Evolutionary conservation across 306 rosid genomes (phyloP).

Genomic region (Ochetophila trinervis): DNA sequence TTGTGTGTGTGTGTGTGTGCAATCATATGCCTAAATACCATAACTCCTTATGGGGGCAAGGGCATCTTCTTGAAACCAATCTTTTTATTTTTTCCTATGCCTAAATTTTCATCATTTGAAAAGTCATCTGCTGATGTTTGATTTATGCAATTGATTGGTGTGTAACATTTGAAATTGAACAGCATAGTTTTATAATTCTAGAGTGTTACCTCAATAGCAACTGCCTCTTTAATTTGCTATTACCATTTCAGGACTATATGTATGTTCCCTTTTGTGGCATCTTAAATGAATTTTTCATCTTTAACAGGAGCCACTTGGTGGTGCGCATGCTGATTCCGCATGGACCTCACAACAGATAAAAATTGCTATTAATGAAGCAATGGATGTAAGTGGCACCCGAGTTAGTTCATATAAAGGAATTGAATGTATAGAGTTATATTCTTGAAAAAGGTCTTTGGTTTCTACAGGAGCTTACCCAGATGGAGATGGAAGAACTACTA

Average conservation of each 20-base stretch:
- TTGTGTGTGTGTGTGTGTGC: too few species aligned
- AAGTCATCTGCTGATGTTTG: neutral
- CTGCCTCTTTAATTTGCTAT: conserved; percentile 11
- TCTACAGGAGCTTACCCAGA: conserved; percentile 63
- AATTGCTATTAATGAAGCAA: conserved; percentile 59
- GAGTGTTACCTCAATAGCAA: conserved; percentile 9
- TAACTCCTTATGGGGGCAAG: neutral
- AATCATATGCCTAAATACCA: too few species aligned
- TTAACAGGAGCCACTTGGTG: conserved; percentile 88
- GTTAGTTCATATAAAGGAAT: conserved; percentile 18
- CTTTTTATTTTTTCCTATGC: neutral
- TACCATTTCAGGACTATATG: neutral
- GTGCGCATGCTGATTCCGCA: conserved; percentile 82
- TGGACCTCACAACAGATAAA: conserved; percentile 91
- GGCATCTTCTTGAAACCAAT: neutral
- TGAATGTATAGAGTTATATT: conserved; percentile 13
- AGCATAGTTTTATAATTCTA: neutral
- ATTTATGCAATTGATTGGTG: neutral
- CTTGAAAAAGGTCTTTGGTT: conserved; percentile 25
- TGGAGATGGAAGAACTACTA: conserved; percentile 58
- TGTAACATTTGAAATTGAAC: neutral
- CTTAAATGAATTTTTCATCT: conserved; percentile 24
- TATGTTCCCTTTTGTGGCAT: conserved; percentile 7
- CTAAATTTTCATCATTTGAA: neutral
- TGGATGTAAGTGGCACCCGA: conserved; percentile 63